phyloP scores from a whole-genome alignment of 208 protist genomes.

The Leishmania lainsoni region DNA sequence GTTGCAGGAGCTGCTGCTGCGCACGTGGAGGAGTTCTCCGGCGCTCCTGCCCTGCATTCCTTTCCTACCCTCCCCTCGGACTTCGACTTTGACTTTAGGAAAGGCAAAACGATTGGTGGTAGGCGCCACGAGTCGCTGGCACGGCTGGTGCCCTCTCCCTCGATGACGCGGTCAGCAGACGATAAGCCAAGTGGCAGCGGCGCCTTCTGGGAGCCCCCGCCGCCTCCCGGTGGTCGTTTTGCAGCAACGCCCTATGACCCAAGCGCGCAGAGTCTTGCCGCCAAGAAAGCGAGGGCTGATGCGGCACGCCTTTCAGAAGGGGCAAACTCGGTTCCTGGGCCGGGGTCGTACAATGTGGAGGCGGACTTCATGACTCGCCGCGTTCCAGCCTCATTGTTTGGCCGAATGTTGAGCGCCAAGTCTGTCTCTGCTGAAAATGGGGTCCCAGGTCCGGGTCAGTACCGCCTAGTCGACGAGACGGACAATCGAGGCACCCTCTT shows the following conservation, averaged over 20 bases:
- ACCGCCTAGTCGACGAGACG: slow-evolving; percentile 30
- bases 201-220: slow-evolving; percentile 28
- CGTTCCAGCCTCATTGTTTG: slow-evolving; percentile 30
- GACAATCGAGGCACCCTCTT: slow-evolving; percentile 48
- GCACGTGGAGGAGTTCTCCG: not conserved
- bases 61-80: slow-evolving; percentile 64
- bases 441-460: slow-evolving; percentile 67
- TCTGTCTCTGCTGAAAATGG: slow-evolving; percentile 33
- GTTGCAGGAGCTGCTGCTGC: slow-evolving; percentile 3
- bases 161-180: slow-evolving; percentile 27
- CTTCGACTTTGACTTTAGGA: slow-evolving; percentile 78
- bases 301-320: slow-evolving; percentile 17
- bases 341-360: slow-evolving; percentile 26
- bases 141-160: not conserved
- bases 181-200: slow-evolving; percentile 20
- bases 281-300: slow-evolving; percentile 15
- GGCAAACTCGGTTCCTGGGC: slow-evolving; percentile 12
- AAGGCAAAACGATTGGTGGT: slow-evolving; percentile 64
- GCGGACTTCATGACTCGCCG: slow-evolving; percentile 14
- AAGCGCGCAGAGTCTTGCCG: slow-evolving; percentile 18
- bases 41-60: slow-evolving; percentile 6
- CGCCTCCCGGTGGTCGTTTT: slow-evolving; percentile 34
- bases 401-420: slow-evolving; percentile 31
- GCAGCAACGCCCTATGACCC: slow-evolving; percentile 40
- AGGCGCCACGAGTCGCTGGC: slow-evolving; percentile 24